Percentiles rank a stretch among this genome's conserved stretches.
Evolutionary conservation across 1,284 basidiomycete genomes (phyloP).

Genomic region (Puccinia polysora): DNA sequence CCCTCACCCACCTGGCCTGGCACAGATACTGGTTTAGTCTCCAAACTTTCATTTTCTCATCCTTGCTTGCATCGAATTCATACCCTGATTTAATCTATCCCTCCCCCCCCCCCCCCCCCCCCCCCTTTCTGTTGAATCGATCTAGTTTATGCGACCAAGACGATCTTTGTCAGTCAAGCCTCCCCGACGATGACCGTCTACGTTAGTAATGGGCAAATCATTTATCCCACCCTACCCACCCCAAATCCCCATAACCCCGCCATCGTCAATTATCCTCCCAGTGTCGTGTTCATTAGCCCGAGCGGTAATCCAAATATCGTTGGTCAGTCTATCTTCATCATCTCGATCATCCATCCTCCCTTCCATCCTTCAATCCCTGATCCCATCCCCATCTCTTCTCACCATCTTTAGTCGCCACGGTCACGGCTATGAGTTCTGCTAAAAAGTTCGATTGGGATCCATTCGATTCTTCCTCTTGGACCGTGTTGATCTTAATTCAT

Average conservation of each 20-base stretch:
- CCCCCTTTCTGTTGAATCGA: not conserved
- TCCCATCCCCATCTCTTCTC: not conserved
- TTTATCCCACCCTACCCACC: not conserved
- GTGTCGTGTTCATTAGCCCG: not conserved
- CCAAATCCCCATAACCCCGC: not conserved
- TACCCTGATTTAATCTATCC: no score
- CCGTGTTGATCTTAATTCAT: not conserved
- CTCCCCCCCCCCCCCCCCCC: no score
- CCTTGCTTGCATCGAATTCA: no score
- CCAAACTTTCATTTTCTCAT: no score
- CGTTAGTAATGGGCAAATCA: constrained; percentile 13
- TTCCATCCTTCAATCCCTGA: not conserved
- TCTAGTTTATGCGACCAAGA: constrained; percentile 17
- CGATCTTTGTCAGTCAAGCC: constrained; percentile 6
- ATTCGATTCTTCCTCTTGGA: not conserved
- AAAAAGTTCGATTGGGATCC: constrained; percentile 1
- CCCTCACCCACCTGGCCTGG: no score
- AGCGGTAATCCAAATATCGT: constrained; percentile 23
- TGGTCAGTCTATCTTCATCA: not conserved
- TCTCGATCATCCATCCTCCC: not conserved
- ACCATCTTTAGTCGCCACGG: constrained; percentile 5
- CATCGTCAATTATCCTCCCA: not conserved
- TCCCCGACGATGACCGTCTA: constrained; percentile 3
- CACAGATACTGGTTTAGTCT: no score
- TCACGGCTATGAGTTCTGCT: constrained; percentile 16